These are phyloP conservation scores for Talaromyces islandicus DNA, from an alignment of 2,329 filamentous ascomycete genomes.

Conservation along the genomic window DNA sequence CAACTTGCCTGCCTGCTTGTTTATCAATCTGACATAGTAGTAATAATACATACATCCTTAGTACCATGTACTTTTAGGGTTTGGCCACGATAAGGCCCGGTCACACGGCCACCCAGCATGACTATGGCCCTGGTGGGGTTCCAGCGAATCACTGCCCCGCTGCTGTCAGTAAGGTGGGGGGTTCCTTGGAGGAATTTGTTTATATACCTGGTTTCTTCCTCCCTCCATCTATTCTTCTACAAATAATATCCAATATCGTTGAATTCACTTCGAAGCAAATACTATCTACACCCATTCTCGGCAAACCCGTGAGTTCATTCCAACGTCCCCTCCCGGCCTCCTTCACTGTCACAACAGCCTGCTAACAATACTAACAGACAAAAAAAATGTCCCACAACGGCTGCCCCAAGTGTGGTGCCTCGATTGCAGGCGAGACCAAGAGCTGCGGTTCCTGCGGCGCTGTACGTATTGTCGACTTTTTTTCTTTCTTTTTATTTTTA, in stretches of 20 bases:
- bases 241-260: background rate
- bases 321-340: too few relatives aligned
- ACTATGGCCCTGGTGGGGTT: background rate
- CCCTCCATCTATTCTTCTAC: background rate
- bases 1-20: background rate
- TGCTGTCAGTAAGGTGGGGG: background rate
- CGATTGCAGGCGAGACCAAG: conserved; percentile 22
- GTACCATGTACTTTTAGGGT: too few relatives aligned
- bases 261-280: background rate
- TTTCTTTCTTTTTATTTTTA: too few relatives aligned
- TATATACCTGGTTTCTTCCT: background rate
- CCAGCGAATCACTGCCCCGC: background rate
- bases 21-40: background rate
- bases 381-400: conserved; percentile 12
- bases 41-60: background rate
- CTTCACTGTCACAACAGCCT: background rate
- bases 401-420: conserved; percentile 22
- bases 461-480: conserved; percentile 11
- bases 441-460: conserved; percentile 23
- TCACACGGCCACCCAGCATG: background rate
- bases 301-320: too few relatives aligned
- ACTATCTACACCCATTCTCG: background rate
- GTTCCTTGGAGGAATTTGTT: background rate
- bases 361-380: background rate
- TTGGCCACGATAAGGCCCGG: background rate